Evolutionary conservation across 768 basidiomycete species (phyloP), one percentile per base, ranked within the genome.

Genomic region (Termitomyces sp.): DNA sequence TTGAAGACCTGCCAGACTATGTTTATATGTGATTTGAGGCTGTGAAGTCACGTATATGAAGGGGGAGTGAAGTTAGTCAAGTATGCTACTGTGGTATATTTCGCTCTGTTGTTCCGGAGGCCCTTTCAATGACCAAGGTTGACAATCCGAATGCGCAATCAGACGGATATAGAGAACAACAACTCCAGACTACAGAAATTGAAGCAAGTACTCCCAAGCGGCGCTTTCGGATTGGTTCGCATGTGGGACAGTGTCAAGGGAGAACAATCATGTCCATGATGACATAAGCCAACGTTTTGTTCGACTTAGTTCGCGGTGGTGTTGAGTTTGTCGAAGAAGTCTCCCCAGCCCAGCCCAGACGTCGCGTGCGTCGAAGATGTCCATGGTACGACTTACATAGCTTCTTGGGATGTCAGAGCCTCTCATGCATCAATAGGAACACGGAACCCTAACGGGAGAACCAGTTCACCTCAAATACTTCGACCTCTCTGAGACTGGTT

Each of bases 401-500:
- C 6, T 36, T 37, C 5, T 6, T 16, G 33, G 6, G 15, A 56
- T 56, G n/a, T 37, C 9, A 6, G 31, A 22, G 18, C n/a, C 20
- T 54, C 37, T 15, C 18, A n/a, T 4, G 33, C 24, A 20, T 39
- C 7, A n/a, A 48, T 37, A 57, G 50, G 44, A 68, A 62, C 62
- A 68, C 44, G 62, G 61, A 26, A 55, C 59, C 22, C 45, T 53
- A 29, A 50, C 53, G 10, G 63, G 55, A 28, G 51, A 51, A 36
- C 62, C 66, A 48, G 57, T 62, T 22, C 60, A 67, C 52, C 63
- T 70, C 36, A 64, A 66, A 31, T 77, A 75, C 61, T 90, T 92
- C 68, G 83, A 88, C 64, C 64, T 78, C 56, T 71, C 80, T 6
- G 67, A 73, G 16, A 70, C 72, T 44, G 65, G 69, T 50, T 90